Evolutionary conservation across 2,329 filamentous ascomycete species (phyloP).

Genomic region (Curvularia verruculosa): DNA sequence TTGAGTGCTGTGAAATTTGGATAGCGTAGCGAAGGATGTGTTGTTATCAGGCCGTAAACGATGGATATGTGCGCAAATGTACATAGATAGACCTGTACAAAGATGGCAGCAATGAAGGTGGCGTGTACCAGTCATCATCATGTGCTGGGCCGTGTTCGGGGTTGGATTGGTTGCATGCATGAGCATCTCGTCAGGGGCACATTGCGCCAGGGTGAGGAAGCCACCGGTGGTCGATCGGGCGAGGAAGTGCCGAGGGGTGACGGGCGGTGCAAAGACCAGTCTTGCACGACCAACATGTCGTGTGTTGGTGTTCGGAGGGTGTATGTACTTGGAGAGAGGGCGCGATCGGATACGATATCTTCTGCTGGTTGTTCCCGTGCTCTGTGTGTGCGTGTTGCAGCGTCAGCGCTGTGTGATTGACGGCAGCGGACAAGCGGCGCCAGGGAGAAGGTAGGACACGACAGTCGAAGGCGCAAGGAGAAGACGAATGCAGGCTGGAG

Average conservation of each 20-base stretch:
- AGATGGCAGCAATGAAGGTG: background rate
- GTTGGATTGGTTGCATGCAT: constrained; percentile 1
- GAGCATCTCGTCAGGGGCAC: background rate
- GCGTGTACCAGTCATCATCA: background rate
- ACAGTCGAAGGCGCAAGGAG: constrained; percentile 1
- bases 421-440: constrained; percentile 6
- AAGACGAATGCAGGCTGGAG: background rate
- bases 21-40: background rate
- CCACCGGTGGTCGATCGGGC: background rate
- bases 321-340: background rate
- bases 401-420: constrained; percentile 18
- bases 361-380: constrained; percentile 1
- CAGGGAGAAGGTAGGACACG: constrained; percentile 8
- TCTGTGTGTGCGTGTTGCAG: constrained; percentile 5
- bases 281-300: constrained; percentile 1
- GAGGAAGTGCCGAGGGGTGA: constrained; percentile 2
- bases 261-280: constrained; percentile 4
- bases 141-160: background rate
- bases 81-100: background rate
- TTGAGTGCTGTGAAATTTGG: background rate
- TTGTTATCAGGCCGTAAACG: background rate
- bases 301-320: constrained; percentile 11
- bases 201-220: constrained; percentile 5
- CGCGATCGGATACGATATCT: constrained; percentile 5
- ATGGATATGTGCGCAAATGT: too few relatives aligned